Evolutionary conservation across 139 green algal species (phyloP), one percentile per base, ranked within the genome.

Genomic region (Chlorella ohadii): DNA sequence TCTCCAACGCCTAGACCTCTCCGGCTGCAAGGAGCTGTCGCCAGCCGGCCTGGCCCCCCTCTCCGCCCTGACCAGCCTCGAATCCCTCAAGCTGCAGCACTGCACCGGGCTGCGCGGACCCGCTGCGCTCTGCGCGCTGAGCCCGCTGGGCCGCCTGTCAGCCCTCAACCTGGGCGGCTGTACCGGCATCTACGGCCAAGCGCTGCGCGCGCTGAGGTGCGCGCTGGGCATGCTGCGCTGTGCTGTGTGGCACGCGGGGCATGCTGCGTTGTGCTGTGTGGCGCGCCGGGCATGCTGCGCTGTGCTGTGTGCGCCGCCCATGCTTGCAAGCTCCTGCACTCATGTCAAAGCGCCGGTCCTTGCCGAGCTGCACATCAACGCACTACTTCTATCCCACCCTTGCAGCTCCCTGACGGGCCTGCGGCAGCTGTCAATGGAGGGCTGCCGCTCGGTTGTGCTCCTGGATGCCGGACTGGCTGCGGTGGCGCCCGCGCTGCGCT

Each of bases 1-100:
- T n/a, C 72, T 93, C 38, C 44, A 67, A 2, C 28, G 51, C 20
- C 83, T 93, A 7, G 89, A 93, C 83, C 65, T 91, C 34, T 86
- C 70, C 28, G 86, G 89, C 27, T 93, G 89, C 73, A 78, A 73
- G 44, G 44, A 85, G n/a, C 78, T 93, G 34, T 81, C 61, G 23
- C 63, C 71, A 31, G 61, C 72, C 23, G 83, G 72, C 33, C 73
- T 93, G 38, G 41, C 31, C 39, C 74, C 86, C 33, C 59, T 92
- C 28, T 38, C 61, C 27, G 22, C 47, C 17, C 66, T 88, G 84
- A 84, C 47, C 47, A 16, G 17, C 44, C 79, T 72, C 12, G 78
- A 68, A 23, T 59, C n/a, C 41, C 67, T 91, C 27, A 83, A 86
- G 34, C 63, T 89, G 79, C 82, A 91, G 72, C 87, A 92, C 78